Evolutionary conservation across 2,329 filamentous ascomycete genomes (phyloP), one percentile per base, ranked within the genome.

Genomic region (Simplicillium sp.): DNA sequence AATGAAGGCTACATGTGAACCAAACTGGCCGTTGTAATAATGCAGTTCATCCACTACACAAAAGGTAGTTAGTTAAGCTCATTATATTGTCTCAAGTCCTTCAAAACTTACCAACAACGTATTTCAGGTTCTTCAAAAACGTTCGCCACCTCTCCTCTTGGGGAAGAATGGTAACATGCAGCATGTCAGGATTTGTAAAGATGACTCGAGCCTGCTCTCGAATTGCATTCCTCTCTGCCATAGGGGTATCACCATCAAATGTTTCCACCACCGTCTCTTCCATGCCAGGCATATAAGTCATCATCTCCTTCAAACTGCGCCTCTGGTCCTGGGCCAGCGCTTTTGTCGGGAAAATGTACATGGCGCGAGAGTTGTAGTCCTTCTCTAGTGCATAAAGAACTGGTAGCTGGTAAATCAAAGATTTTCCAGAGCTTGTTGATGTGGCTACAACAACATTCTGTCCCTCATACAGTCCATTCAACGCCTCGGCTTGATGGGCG

Each of bases 281-380:
- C 16, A 97, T 62, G 0, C 80, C 81, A 1, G 82, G 75, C 73
- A 98, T 85, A 52, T 84, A 95, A 1, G 74, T 66, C 45, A 97
- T 67, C 55, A 97, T 74, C 40, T 95, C 87, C 53, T 85, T 86
- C 57, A 98, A 68, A 50, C 88, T 95, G 50, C 88, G 76, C 50
- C 82, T 80, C 60, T 98, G 92, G 60, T 98, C 92, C 58, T 98
- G 92, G 0, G 92, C 90, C 13, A 98, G 66, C 1, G 92, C 92
- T 62, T 98, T 98, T 0, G 92, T 98, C 0, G 92, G 92, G 46
- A 98, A 98, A 29, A 98, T 95, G 57, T 96, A 97, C 81, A 98
- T 87, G 3, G 92, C 92, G 51, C 92, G 73, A 8, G 86, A 85
- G 42, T 81, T 70, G 2, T 62, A 66, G 52, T 97, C 84, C 39